Conservation (phyloP, 257 asterid species). For the Anisodus tanguticus region DNA sequence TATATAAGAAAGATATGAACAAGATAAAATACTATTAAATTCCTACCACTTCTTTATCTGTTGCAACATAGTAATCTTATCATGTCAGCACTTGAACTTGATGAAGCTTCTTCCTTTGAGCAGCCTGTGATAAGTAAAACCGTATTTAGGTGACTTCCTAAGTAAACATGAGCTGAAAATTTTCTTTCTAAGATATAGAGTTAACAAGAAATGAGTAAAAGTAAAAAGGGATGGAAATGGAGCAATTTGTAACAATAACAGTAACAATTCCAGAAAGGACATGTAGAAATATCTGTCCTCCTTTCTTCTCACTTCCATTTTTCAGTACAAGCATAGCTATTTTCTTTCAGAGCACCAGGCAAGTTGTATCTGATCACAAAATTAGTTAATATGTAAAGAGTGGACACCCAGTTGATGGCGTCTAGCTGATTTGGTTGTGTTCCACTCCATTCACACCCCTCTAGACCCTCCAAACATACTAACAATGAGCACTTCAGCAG, state of each 20-base stretch:
- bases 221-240: not conserved
- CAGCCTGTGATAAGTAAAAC: constrained; percentile 38
- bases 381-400: constrained; percentile 13
- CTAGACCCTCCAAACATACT: not conserved
- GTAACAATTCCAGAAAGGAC: not conserved
- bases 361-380: not conserved
- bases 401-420: not conserved
- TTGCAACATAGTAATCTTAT: not conserved
- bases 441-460: not conserved
- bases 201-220: not conserved
- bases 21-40: not conserved
- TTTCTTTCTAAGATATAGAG: not conserved
- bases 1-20: not conserved
- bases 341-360: not conserved
- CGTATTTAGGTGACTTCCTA: not conserved
- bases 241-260: not conserved
- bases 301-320: not conserved
- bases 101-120: constrained; percentile 30
- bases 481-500: too few species aligned
- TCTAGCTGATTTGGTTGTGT: not conserved
- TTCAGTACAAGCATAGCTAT: constrained; percentile 2
- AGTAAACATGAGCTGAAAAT: not conserved
- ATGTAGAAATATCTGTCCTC: not conserved
- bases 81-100: not conserved
- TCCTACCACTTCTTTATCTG: not conserved